Evolutionary conservation across 257 asterid genomes (phyloP), one percentile per base, ranked within the genome.

Genomic region (Mentha longifolia): DNA sequence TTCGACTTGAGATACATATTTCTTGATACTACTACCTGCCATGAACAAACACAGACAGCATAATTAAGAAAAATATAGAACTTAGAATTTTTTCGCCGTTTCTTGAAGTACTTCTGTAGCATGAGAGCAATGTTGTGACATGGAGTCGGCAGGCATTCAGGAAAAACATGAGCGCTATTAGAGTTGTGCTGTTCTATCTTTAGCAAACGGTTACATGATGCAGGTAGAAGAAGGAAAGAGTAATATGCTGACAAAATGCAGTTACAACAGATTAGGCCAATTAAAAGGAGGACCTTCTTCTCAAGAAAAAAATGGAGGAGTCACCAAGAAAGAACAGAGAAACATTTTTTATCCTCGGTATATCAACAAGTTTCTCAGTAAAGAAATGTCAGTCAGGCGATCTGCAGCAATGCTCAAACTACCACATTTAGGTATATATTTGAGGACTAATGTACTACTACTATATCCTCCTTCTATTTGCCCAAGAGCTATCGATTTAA

Each of bases 1-100:
- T 78, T 70, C 57, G 87, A 70, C 61, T 85, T 77, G 5, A 85
- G 77, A 75, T 69, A 85, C 89, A 85, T 85, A 19, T 67, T 75
- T 55, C 71, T 65, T 4, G 73, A 49, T 9, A 42, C 14, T 33
- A 22, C 47, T 33, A 28, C 70, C 81, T 76, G 81, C 20, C 59
- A 31, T n/a, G 31, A 15, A 56, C n/a, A 33, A 11, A 33, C 39
- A 5, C 7, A 33, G 5, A 31, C 4, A 3, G 3, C 37, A 31
- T 4, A 33, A 33, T 3, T 33, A 5, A 35, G 10, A 5, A 17
- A 0, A 11, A 30, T 1, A 51, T 33, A 17, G 12, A 58, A 5
- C 22, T 37, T 17, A 28, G 55, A 58, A 28, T 28, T 65, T 19
- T 62, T 42, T 13, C 7, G 46, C 11, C 46, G 52, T 69, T 45